Percentiles rank a stretch among this genome's conserved stretches.
Evolutionary conservation across 164 flowering plant genomes (phyloP).

Genomic region (Nelumbo lutea): DNA sequence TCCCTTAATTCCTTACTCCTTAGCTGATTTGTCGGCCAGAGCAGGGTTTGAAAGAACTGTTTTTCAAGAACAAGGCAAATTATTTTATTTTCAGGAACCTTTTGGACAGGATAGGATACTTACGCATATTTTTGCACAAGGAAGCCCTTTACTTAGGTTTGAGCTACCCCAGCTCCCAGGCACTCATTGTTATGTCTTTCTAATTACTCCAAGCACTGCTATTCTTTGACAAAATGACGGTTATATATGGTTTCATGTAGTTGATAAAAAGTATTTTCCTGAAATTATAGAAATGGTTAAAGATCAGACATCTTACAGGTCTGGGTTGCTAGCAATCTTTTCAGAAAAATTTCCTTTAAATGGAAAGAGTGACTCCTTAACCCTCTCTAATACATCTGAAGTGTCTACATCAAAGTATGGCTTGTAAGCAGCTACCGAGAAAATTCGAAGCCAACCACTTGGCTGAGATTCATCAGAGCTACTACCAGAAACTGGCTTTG

Average conservation of each 20-base stretch:
- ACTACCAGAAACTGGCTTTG: conserved; percentile 52
- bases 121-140: no score
- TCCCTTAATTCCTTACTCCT: no score
- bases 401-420: conserved; percentile 98
- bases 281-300: background rate
- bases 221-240: background rate
- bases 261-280: background rate
- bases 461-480: conserved; percentile 61
- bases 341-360: conserved; percentile 84
- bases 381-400: conserved; percentile 87
- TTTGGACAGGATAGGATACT: no score
- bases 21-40: no score
- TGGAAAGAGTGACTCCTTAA: conserved; percentile 84
- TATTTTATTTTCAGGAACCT: no score
- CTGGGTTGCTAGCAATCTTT: conserved; percentile 75
- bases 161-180: no score
- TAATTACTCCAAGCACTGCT: background rate
- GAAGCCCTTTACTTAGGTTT: no score
- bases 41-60: no score
- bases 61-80: no score
- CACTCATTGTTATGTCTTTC: background rate
- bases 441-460: conserved; percentile 72
- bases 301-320: conserved; percentile 54
- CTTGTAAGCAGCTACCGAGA: conserved; percentile 70
- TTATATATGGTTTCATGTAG: background rate